Conservation (phyloP, 2,329 filamentous ascomycete genomes). For the Coniella vitis region DNA sequence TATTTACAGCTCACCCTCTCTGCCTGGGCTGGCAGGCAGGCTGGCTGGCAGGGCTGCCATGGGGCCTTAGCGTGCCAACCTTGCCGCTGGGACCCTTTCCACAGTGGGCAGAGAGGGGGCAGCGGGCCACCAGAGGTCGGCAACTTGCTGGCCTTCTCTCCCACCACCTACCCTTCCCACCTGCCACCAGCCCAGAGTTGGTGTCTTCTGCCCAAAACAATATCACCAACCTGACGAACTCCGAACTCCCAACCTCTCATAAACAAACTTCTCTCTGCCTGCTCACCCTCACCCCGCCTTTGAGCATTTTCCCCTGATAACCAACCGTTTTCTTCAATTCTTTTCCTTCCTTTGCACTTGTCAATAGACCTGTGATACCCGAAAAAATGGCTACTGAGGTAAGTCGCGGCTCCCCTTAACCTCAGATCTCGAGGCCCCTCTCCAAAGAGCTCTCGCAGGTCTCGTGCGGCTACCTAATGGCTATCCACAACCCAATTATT, state of each 20-base stretch:
- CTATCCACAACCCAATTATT: neutral
- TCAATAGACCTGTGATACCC: conserved; percentile 14
- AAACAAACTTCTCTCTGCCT: conserved; percentile 6
- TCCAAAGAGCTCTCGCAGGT: neutral
- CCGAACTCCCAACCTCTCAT: neutral
- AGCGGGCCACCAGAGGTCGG: neutral
- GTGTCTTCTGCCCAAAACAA: conserved; percentile 14
- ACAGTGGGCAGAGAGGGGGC: neutral
- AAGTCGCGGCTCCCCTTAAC: conserved; percentile 11
- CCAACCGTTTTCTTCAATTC: conserved; percentile 8
- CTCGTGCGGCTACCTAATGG: neutral
- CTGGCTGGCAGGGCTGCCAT: conserved; percentile 3
- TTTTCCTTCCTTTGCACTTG: conserved; percentile 13
- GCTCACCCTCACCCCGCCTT: conserved; percentile 1
- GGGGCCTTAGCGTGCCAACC: conserved; percentile 2
- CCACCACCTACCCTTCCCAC: conserved; percentile 10
- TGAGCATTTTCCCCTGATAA: conserved; percentile 6
- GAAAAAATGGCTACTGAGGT: conserved; percentile 27
- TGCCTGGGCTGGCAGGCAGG: neutral
- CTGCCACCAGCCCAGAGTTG: conserved; percentile 5
- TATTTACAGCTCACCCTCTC: conserved; percentile 3
- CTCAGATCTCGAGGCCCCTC: neutral
- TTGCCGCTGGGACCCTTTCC: neutral
- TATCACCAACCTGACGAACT: conserved; percentile 12
- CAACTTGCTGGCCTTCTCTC: conserved; percentile 9